Evolutionary conservation across 2,329 filamentous ascomycete species (phyloP).

Genomic region (Pseudocercospora vitis): DNA sequence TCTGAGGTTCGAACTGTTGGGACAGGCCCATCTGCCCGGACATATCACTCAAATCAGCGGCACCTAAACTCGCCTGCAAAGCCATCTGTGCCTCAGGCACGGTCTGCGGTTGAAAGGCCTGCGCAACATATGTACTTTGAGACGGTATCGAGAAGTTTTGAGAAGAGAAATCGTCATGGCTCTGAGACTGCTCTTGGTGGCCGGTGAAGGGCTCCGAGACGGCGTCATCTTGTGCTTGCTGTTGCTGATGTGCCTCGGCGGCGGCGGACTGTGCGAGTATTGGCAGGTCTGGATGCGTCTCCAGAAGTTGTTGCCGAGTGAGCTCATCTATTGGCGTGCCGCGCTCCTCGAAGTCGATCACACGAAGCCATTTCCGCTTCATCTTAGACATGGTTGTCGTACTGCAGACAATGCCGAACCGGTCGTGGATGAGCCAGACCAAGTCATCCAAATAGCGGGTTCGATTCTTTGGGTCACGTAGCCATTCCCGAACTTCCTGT

Average conservation of each 20-base stretch:
- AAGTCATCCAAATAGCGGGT: slow-evolving; percentile 37
- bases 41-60: slow-evolving; percentile 6
- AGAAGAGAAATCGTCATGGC: background rate
- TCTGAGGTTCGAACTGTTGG: slow-evolving; percentile 12
- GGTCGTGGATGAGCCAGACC: slow-evolving; percentile 39
- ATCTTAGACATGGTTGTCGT: slow-evolving; percentile 40
- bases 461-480: slow-evolving; percentile 35
- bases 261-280: slow-evolving; percentile 20
- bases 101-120: slow-evolving; percentile 3
- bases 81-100: slow-evolving; percentile 16
- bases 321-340: slow-evolving; percentile 33
- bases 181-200: background rate
- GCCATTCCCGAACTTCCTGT: slow-evolving; percentile 37
- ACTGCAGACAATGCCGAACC: slow-evolving; percentile 37
- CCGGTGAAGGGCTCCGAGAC: background rate
- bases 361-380: slow-evolving; percentile 38
- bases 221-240: slow-evolving; percentile 1
- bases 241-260: slow-evolving; percentile 1
- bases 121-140: background rate
- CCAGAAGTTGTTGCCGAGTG: slow-evolving; percentile 27
- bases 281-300: slow-evolving; percentile 34
- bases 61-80: slow-evolving; percentile 7
- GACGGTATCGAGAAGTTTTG: slow-evolving; percentile 5
- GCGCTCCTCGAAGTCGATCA: slow-evolving; percentile 36
- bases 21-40: background rate